phyloP scores from a whole-genome alignment of 177 flowering plant genomes.

The Vitis hybrid region DNA sequence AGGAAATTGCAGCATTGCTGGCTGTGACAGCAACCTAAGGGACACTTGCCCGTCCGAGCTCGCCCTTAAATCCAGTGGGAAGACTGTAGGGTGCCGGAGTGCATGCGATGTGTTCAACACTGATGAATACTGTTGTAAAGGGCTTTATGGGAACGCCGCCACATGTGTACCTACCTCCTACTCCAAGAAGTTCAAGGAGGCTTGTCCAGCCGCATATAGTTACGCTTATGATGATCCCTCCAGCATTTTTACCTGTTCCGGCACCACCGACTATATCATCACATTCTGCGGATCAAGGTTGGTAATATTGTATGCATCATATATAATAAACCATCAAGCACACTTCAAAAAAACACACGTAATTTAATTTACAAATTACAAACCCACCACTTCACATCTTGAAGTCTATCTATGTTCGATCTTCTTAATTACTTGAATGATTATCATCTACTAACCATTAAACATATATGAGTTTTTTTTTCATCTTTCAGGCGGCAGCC shows the following conservation, averaged over 20 bases:
- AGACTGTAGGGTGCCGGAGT: slow-evolving; percentile 64
- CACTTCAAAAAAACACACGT: no score
- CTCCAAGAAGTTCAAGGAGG: slow-evolving; percentile 72
- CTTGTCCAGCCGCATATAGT: slow-evolving; percentile 83
- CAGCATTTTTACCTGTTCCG: slow-evolving; percentile 81
- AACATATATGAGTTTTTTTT: not conserved
- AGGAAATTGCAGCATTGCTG: slow-evolving; percentile 73
- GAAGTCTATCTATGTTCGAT: no score
- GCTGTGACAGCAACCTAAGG: slow-evolving; percentile 68
- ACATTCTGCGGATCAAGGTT: slow-evolving; percentile 79
- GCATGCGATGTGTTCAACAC: slow-evolving; percentile 87
- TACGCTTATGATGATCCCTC: slow-evolving; percentile 93
- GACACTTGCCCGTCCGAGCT: slow-evolving; percentile 73
- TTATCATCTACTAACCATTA: not conserved
- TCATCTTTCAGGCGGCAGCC: slow-evolving; percentile 50
- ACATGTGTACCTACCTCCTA: slow-evolving; percentile 69
- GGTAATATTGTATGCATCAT: not conserved
- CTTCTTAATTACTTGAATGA: not conserved
- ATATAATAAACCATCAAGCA: no score
- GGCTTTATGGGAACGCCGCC: slow-evolving; percentile 54
- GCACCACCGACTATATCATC: slow-evolving; percentile 63
- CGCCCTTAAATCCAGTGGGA: slow-evolving; percentile 42
- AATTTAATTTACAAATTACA: no score
- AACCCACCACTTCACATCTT: no score
- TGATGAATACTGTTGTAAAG: slow-evolving; percentile 84